Base-by-base conservation (phyloP, 257 asterid genomes). In the Gardenia jasminoides region DNA sequence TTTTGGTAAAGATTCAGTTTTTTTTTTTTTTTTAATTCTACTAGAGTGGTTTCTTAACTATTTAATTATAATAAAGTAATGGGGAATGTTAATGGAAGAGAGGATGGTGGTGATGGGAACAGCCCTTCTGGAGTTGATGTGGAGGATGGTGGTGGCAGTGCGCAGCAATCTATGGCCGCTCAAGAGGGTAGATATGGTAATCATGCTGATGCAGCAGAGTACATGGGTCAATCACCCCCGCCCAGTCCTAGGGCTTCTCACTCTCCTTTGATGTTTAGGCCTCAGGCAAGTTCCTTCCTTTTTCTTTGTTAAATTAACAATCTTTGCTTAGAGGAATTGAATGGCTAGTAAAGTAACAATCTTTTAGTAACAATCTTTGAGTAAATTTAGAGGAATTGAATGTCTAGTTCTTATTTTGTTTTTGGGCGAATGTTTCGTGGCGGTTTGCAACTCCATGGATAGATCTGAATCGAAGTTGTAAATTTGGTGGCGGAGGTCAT, bases 1-100 rank as follows among this genome's bases (percentile, higher is more conserved):
- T 47, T 58, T 78, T 73, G 75, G 75, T 19, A 8, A 15, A 74
- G 70, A 71, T 70, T 50, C 58, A 67, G 10, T 43, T 47, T 50
- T 39, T 64, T 9, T 28, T 20, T n/a, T n/a, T n/a, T n/a, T n/a
- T n/a, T n/a, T n/a, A n/a, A n/a, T n/a, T 36, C 41, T 36, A 17
- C 13, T 28, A 4, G 15, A n/a, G 0, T 26, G n/a, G 0, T 62
- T n/a, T 64, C 77, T 46, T 17, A 47, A 30, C 31, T 72, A 33
- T 61, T 64, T 41, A 30, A 30, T 36, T 36, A 20, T 80, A 83
- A 12, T 46, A 46, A 11, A 47, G 52, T 47, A 47, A 62, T 64
- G 97, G 98, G 98, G 76, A 94, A 94, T 86, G 95, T 92, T 33
- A 92, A 86, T 85, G 98, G 97, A 77, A 90, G 92, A 86, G 97